Percentiles rank a stretch among this genome's conserved stretches.
These are phyloP conservation scores for Entomortierella chlamydospora DNA, from an alignment of 192 early-diverging fungal species.

Conservation along the genomic window DNA sequence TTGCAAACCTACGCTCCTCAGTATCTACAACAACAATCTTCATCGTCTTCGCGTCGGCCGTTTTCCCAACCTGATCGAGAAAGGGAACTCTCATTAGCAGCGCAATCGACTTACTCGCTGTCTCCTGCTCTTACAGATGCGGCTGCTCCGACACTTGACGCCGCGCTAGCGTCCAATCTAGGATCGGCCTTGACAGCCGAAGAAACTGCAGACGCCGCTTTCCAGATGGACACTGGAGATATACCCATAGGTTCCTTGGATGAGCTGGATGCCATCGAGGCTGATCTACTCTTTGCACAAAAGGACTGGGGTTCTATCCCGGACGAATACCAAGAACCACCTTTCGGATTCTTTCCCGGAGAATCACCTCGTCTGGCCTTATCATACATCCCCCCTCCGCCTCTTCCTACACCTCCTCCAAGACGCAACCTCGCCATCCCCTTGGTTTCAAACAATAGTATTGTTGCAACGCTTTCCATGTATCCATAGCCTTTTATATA, in stretches of 20 bases:
- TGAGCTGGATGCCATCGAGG: constrained; percentile 38
- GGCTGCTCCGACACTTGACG: constrained; percentile 5
- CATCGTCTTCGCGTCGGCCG: not conserved
- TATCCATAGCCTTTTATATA: constrained; percentile 24
- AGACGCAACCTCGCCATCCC: constrained; percentile 50
- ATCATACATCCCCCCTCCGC: constrained; percentile 43
- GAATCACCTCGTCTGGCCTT: constrained; percentile 52
- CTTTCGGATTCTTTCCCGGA: constrained; percentile 56
- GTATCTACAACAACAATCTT: constrained; percentile 9
- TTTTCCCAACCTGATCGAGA: not conserved
- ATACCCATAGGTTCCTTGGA: constrained; percentile 37
- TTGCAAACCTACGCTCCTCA: constrained; percentile 1
- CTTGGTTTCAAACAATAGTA: constrained; percentile 50
- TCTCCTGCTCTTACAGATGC: constrained; percentile 25
- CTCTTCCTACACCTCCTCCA: constrained; percentile 46
- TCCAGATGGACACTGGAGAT: constrained; percentile 16
- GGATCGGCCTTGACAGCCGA: not conserved
- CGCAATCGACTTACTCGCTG: constrained; percentile 27
- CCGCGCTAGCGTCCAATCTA: not conserved
- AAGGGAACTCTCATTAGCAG: constrained; percentile 27
- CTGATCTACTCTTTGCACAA: constrained; percentile 40
- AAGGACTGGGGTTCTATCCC: constrained; percentile 51
- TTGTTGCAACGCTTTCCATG: constrained; percentile 57
- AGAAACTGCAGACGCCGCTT: not conserved
- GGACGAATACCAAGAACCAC: constrained; percentile 54